Percentiles rank a stretch among this genome's conserved stretches.
phyloP scores from a whole-genome alignment of 2,329 filamentous ascomycete species.

The Colletotrichum gigasporum region DNA sequence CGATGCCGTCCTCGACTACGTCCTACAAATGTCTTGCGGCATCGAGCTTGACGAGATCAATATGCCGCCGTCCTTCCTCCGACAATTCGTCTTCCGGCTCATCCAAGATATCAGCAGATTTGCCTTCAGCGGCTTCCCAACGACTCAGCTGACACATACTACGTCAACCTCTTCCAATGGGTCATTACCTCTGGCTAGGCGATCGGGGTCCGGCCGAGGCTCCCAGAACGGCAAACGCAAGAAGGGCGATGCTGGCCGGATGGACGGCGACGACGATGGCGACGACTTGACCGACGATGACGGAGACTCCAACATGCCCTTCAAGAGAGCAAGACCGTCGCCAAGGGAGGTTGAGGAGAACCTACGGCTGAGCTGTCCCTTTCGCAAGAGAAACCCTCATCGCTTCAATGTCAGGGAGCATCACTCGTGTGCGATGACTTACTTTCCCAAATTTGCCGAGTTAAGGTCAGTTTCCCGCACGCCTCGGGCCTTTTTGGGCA shows the following conservation, averaged over 20 bases:
- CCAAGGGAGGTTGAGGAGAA: constrained; percentile 46
- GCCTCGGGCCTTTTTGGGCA: too few relatives aligned
- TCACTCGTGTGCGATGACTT: constrained; percentile 53
- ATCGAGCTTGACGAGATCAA: constrained; percentile 45
- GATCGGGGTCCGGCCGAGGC: constrained; percentile 13
- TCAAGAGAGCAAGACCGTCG: constrained; percentile 43
- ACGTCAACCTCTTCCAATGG: constrained; percentile 42
- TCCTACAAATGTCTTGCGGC: constrained; percentile 48
- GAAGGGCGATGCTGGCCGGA: constrained; percentile 37
- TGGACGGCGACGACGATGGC: constrained; percentile 40
- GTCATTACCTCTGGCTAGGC: neutral
- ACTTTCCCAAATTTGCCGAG: constrained; percentile 52
- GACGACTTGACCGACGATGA: constrained; percentile 46
- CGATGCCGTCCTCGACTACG: constrained; percentile 46
- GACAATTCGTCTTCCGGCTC: constrained; percentile 43
- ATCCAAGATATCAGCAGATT: constrained; percentile 44
- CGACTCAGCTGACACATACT: constrained; percentile 40
- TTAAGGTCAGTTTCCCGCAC: constrained; percentile 48
- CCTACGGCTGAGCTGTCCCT: constrained; percentile 53
- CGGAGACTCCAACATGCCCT: constrained; percentile 38
- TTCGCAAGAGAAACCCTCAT: constrained; percentile 53
- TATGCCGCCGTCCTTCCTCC: constrained; percentile 39
- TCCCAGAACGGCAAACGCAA: constrained; percentile 44
- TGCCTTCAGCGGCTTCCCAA: constrained; percentile 35
- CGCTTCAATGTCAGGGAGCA: constrained; percentile 57